These are phyloP conservation scores for Geotrichum fermentans DNA, from an alignment of 1,139 yeast genomes.

Conservation along the genomic window DNA sequence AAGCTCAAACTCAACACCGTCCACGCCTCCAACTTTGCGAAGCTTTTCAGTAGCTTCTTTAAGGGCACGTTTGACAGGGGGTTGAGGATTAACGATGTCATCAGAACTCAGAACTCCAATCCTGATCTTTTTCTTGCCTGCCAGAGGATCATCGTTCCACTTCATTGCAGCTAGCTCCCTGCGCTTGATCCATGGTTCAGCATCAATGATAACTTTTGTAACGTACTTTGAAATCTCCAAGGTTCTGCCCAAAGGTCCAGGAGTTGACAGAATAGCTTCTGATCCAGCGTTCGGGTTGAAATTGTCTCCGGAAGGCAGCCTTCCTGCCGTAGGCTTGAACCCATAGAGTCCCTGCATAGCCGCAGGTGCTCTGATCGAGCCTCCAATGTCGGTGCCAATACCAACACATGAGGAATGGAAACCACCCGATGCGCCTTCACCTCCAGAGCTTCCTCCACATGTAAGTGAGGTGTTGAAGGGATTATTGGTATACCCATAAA, in stretches of 20 bases:
- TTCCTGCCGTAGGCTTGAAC: constrained; percentile 46
- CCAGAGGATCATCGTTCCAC: constrained; percentile 42
- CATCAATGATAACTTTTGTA: constrained; percentile 49
- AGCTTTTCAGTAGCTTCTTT: constrained; percentile 35
- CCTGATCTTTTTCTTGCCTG: constrained; percentile 35
- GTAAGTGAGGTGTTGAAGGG: constrained; percentile 45
- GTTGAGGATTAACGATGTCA: constrained; percentile 42
- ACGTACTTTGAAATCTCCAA: constrained; percentile 55
- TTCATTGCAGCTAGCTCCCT: constrained; percentile 45
- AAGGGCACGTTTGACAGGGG: constrained; percentile 48
- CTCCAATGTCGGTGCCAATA: constrained; percentile 63
- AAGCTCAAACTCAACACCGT: constrained; percentile 36
- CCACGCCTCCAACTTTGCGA: constrained; percentile 24
- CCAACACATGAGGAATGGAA: constrained; percentile 49
- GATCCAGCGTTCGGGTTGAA: constrained; percentile 49
- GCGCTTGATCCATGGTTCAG: constrained; percentile 54
- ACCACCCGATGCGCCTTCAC: constrained; percentile 56
- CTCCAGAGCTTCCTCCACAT: constrained; percentile 59
- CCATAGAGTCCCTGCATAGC: constrained; percentile 53
- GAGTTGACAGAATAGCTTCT: constrained; percentile 41
- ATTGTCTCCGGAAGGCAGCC: constrained; percentile 42
- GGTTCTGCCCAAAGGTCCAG: constrained; percentile 47
- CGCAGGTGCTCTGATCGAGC: constrained; percentile 56
- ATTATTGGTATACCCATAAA: constrained; percentile 48
- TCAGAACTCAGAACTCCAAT: constrained; percentile 38